phyloP scores from a whole-genome alignment of 1,139 yeast species.

The Saccharomycopsis hybrid region DNA sequence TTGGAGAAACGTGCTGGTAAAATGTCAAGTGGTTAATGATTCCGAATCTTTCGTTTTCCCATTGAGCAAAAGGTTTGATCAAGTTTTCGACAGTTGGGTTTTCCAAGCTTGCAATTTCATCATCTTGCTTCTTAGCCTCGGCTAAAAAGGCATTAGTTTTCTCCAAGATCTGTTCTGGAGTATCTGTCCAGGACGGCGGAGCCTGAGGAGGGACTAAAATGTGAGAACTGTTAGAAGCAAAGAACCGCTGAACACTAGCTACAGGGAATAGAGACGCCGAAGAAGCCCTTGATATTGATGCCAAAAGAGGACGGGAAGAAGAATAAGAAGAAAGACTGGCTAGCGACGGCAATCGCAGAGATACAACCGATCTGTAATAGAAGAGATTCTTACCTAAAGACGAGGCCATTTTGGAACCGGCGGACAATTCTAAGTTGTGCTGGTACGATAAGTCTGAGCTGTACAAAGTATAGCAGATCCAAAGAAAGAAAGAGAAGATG shows the following conservation, averaged over 20 bases:
- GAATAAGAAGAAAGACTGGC: too few relatives aligned
- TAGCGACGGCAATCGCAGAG: too few relatives aligned
- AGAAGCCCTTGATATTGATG: too few relatives aligned
- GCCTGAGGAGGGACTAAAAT: conserved; percentile 32
- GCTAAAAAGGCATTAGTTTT: conserved; percentile 42
- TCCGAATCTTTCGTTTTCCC: conserved; percentile 42
- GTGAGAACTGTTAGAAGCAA: conserved; percentile 4
- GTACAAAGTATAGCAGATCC: conserved; percentile 15
- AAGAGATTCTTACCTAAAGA: conserved; percentile 14
- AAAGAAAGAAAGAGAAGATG: conserved; percentile 6
- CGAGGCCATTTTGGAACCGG: conserved; percentile 1
- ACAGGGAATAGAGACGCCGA: too few relatives aligned
- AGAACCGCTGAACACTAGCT: conserved; percentile 7
- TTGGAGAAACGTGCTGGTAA: conserved; percentile 62
- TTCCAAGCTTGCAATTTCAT: conserved; percentile 42
- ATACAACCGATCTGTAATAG: conserved; percentile 3
- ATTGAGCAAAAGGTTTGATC: conserved; percentile 43
- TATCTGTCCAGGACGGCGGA: conserved; percentile 58
- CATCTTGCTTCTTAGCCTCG: conserved; percentile 42
- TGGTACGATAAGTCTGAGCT: conserved; percentile 6
- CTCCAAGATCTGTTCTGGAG: conserved; percentile 43
- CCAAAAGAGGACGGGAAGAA: too few relatives aligned
- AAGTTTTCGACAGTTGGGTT: conserved; percentile 52
- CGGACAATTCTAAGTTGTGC: not conserved
- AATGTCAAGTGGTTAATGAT: conserved; percentile 49